A percentile compares a stretch with the other conserved stretches of the same genome.
These are phyloP conservation scores for Wickerhamiella australiensis DNA, from an alignment of 805 yeast species.

Conservation along the genomic window DNA sequence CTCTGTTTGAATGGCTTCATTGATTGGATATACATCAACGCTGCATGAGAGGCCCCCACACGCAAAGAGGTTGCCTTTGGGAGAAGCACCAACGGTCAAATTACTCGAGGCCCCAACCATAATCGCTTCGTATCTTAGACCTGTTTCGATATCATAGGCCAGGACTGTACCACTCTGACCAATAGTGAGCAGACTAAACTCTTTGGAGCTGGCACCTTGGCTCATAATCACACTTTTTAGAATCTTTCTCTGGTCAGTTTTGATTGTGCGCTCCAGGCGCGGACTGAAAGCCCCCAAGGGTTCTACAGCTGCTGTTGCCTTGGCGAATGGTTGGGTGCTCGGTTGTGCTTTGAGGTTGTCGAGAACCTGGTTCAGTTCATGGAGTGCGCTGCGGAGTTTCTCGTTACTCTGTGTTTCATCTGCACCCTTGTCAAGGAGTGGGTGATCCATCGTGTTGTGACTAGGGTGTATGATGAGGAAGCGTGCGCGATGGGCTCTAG, in stretches of 20 bases:
- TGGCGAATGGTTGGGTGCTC: background rate
- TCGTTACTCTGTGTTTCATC: background rate
- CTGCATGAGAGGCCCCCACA: conserved; percentile 20
- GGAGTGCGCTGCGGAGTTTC: background rate
- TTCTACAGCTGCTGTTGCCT: background rate
- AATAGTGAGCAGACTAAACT: conserved; percentile 8
- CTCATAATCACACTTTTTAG: background rate
- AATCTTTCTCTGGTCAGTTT: conserved; percentile 1
- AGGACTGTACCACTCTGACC: conserved; percentile 17
- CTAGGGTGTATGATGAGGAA: no score
- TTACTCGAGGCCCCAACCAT: conserved; percentile 15
- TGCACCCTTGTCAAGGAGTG: background rate
- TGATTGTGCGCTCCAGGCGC: background rate
- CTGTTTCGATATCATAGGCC: conserved; percentile 17
- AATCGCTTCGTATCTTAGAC: conserved; percentile 17
- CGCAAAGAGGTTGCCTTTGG: conserved; percentile 16
- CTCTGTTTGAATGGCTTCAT: conserved; percentile 12
- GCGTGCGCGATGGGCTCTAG: no score
- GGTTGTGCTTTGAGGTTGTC: background rate
- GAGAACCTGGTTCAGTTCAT: background rate
- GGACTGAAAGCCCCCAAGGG: background rate
- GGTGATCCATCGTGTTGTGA: background rate
- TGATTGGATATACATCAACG: conserved; percentile 18
- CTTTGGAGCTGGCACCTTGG: background rate
- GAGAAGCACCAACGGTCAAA: conserved; percentile 13